Base-by-base conservation (phyloP, 805 yeast species). In the Cyberlindnera misumaiensis region DNA sequence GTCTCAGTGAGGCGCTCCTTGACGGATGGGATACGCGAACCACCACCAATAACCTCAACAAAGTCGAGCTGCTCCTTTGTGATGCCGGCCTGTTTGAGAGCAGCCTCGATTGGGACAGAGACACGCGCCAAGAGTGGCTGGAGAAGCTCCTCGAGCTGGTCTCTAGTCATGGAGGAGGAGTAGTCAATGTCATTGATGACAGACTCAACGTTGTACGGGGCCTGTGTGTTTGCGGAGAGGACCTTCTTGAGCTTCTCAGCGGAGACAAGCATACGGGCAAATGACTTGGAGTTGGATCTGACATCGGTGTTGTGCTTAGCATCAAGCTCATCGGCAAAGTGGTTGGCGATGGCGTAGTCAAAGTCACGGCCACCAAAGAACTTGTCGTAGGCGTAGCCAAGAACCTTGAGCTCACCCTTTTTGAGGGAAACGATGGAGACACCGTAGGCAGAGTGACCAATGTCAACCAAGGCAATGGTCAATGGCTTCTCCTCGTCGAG, bases 331-430 rank as follows among this genome's bases (percentile, higher is more conserved):
- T 83, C 83, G 55, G 96, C 96, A 58, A 93, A 88, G 67, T 87
- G 93, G 66, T 87, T 80, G 52, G 97, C 89, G 55, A 93, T 85
- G 46, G 96, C 96, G 57, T 72, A 73, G 69, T 93, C 98, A 47
- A 93, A 80, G 64, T 88, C 87, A 70, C 99, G 83, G 67, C 99
- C 98, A 75, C 99, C 99, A 57, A 93, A 93, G 70, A 86, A 86
- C 70, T 86, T 86, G 71, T 89, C 95, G 62, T 77, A 83, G 55
- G 95, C 95, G 46, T 95, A 76, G 53, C 95, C 95, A 53, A 93
- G 70, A 39, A 93, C 75, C 70, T 86, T 88, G 68, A 89, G 76
- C 73, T 93, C 97, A 61, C 98, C 98, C 68, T 82, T 89, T 77
- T 87, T 88, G 68, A 93, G 79, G 44, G 95, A 80, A 42, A 85